Evolutionary conservation across 2,329 filamentous ascomycete genomes (phyloP), one percentile per base, ranked within the genome.

Genomic region (Lomentospora prolificans): DNA sequence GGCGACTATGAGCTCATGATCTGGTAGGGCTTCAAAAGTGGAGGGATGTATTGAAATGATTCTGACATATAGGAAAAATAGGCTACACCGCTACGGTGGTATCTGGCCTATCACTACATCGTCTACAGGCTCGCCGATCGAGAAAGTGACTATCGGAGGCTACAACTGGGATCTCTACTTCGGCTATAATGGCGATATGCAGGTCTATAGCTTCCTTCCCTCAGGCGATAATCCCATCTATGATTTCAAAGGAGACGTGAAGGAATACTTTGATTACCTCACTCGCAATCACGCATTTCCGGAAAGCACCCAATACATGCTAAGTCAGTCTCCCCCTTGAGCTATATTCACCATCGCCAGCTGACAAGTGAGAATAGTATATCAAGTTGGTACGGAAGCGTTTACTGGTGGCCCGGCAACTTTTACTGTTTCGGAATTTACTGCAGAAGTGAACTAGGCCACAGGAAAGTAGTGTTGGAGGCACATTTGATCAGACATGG

Each of bases 1-100:
- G 72, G 77, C 1, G 67, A 68, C 28, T 84, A 80, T 63, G 83
- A 86, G 67, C 71, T 86, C 61, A 86, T 86, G 82, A 75, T 86
- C 60, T 86, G 83, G 82, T 65, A 55, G 28, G 62, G 25, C 17
- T 28, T 33, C 12, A 25, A 14, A 36, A 36, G 31, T n/a, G n/a
- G n/a, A n/a, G n/a, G n/a, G n/a, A n/a, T 14, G 31, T 8, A 36
- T 8, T 7, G 31, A 36, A 36, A 27, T 57, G 4, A 25, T 53
- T 8, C 51, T 53, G 31, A 36, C 31, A 25, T 19, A 28, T 39
- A 14, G 7, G 51, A 28, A 19, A 48, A 46, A n/a, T 3, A 78
- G 78, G 28, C 67, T 82, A 48, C 80, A 77, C 25, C 76, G 77
- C 53, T 79, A 78, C 2, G 79, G 80, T 4, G 79, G 80, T 24